These are phyloP conservation scores for Inonotus obliquus DNA, from an alignment of 1,284 basidiomycete species.

Conservation along the genomic window DNA sequence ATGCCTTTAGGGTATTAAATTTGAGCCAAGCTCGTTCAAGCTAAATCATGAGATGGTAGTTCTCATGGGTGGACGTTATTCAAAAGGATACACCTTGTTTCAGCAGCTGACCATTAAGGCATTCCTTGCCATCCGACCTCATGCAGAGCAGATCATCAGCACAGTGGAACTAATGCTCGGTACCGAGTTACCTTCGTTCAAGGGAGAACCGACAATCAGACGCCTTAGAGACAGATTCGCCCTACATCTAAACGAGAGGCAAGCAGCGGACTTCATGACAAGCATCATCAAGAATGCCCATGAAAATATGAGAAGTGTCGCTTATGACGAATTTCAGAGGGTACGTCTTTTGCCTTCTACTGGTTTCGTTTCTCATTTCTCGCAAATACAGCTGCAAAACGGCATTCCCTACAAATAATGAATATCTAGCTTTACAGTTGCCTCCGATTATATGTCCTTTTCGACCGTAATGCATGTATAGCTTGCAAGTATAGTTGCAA, in stretches of 20 bases:
- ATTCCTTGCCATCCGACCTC: slow-evolving; percentile 91
- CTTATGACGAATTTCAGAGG: slow-evolving; percentile 91
- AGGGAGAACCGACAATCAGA: slow-evolving; percentile 89
- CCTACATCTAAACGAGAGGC: slow-evolving; percentile 77
- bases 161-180: slow-evolving; percentile 93
- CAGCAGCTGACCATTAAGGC: slow-evolving; percentile 93
- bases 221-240: slow-evolving; percentile 86
- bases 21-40: slow-evolving; percentile 97
- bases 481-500: too few relatives aligned
- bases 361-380: neutral
- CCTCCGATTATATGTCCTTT: too few relatives aligned
- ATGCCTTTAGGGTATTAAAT: slow-evolving; percentile 80
- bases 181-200: slow-evolving; percentile 93
- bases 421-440: neutral
- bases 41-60: slow-evolving; percentile 97
- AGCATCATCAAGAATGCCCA: slow-evolving; percentile 87
- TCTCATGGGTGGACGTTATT: slow-evolving; percentile 93
- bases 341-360: slow-evolving; percentile 37
- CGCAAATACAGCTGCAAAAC: slow-evolving; percentile 43
- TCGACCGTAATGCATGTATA: too few relatives aligned
- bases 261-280: slow-evolving; percentile 93
- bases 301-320: slow-evolving; percentile 88
- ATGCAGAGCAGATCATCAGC: slow-evolving; percentile 85
- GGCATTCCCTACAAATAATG: slow-evolving; percentile 50
- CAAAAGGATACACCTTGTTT: slow-evolving; percentile 92